A percentile compares a stretch with the other conserved stretches of the same genome.
These are phyloP conservation scores for Diaporthe ilicicola DNA, from an alignment of 2,329 filamentous ascomycete species.

Conservation along the genomic window DNA sequence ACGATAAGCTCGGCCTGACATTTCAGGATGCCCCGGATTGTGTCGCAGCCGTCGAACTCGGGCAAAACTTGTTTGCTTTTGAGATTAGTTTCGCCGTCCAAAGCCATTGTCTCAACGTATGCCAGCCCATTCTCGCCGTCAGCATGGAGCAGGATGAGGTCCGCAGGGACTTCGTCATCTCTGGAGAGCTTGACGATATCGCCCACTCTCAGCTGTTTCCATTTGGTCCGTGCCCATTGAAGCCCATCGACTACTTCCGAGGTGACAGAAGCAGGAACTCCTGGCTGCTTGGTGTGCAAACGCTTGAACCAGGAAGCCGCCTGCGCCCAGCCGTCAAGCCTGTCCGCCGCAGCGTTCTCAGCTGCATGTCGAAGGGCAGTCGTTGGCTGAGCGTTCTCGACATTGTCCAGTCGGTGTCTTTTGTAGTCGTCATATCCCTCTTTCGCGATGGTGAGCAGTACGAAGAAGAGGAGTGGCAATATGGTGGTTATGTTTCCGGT, in stretches of 20 bases:
- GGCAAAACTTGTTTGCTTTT: slow-evolving; percentile 77
- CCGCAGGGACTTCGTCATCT: slow-evolving; percentile 84
- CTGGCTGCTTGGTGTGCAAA: not conserved
- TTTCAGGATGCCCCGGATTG: slow-evolving; percentile 60
- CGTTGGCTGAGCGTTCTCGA: slow-evolving; percentile 72
- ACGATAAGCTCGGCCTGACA: slow-evolving; percentile 71
- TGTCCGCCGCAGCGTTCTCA: slow-evolving; percentile 64
- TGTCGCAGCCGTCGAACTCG: slow-evolving; percentile 65
- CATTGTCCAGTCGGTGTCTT: slow-evolving; percentile 80
- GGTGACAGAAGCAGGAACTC: not conserved
- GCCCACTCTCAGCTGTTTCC: slow-evolving; percentile 59
- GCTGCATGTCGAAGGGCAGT: slow-evolving; percentile 57
- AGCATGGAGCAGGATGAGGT: slow-evolving; percentile 81
- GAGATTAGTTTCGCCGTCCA: slow-evolving; percentile 84
- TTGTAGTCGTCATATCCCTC: slow-evolving; percentile 89
- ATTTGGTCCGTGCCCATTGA: slow-evolving; percentile 60
- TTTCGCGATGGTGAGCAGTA: slow-evolving; percentile 82
- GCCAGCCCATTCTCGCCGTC: slow-evolving; percentile 81
- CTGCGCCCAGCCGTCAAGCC: slow-evolving; percentile 45
- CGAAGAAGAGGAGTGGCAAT: slow-evolving; percentile 77
- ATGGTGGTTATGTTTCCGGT: slow-evolving; percentile 80
- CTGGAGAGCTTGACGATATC: slow-evolving; percentile 62
- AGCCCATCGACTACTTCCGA: slow-evolving; percentile 39
- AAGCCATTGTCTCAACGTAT: slow-evolving; percentile 85
- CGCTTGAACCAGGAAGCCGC: not conserved